Conservation (phyloP, 2,329 filamentous ascomycete genomes). For the Davidsoniella virescens region DNA sequence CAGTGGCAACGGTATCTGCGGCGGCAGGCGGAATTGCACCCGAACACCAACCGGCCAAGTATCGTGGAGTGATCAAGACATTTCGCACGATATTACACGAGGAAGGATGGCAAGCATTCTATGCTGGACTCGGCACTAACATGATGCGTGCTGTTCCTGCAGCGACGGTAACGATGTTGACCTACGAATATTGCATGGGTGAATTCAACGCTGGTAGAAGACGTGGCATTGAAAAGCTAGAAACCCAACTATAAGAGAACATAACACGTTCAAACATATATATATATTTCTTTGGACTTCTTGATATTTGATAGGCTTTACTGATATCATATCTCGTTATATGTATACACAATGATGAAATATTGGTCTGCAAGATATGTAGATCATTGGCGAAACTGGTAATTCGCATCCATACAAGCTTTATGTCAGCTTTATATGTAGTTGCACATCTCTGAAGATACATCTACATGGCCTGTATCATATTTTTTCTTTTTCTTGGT, state of each 20-base stretch:
- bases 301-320: no score
- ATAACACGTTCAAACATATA: no score
- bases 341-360: no score
- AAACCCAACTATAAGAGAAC: neutral
- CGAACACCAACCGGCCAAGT: constrained; percentile 30
- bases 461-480: no score
- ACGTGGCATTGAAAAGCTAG: constrained; percentile 4
- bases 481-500: no score
- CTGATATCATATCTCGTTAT: no score
- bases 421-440: no score
- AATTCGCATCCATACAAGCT: no score
- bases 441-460: no score
- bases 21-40: constrained; percentile 23
- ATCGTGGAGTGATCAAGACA: constrained; percentile 66
- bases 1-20: constrained; percentile 32
- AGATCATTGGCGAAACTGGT: no score
- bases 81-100: constrained; percentile 73
- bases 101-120: constrained; percentile 93
- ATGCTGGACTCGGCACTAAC: constrained; percentile 93
- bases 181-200: constrained; percentile 66
- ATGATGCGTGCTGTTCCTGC: constrained; percentile 91
- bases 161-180: constrained; percentile 93
- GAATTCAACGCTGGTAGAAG: constrained; percentile 22
- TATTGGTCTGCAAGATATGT: no score
- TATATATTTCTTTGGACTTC: no score